phyloP scores from a whole-genome alignment of 306 rosid species.

The Castanopsis chinensis region DNA sequence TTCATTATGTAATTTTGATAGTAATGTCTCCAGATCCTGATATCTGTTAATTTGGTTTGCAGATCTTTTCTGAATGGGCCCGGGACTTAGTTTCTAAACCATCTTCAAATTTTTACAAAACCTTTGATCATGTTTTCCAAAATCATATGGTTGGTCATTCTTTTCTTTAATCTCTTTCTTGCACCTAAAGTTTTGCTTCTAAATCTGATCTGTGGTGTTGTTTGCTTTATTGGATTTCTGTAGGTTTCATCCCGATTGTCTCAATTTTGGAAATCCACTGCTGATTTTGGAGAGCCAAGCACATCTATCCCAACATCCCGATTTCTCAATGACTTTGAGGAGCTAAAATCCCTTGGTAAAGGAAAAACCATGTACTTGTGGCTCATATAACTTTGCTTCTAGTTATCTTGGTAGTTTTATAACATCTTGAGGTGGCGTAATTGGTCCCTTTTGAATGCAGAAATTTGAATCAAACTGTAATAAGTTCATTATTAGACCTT shows the following conservation, averaged over 20 bases:
- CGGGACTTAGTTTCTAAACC: slow-evolving; percentile 71
- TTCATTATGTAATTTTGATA: slow-evolving; percentile 20
- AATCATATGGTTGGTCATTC: slow-evolving; percentile 56
- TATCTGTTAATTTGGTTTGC: slow-evolving; percentile 31
- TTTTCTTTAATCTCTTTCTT: slow-evolving; percentile 17
- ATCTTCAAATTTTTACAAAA: slow-evolving; percentile 53
- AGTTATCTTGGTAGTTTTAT: neutral
- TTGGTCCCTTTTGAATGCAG: neutral
- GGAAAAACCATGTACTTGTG: slow-evolving; percentile 15
- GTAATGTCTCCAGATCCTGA: slow-evolving; percentile 31
- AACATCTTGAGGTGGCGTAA: neutral
- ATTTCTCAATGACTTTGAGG: slow-evolving; percentile 94
- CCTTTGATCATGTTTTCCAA: slow-evolving; percentile 57
- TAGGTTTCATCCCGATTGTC: slow-evolving; percentile 71
- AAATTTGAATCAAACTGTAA: neutral
- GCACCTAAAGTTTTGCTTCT: slow-evolving; percentile 17
- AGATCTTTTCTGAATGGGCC: slow-evolving; percentile 81
- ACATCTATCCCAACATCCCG: slow-evolving; percentile 68
- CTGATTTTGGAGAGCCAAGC: slow-evolving; percentile 64
- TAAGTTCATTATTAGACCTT: neutral
- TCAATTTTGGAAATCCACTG: slow-evolving; percentile 67
- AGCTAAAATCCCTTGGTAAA: slow-evolving; percentile 83
- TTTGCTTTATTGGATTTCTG: slow-evolving; percentile 18
- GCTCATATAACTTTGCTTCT: neutral
- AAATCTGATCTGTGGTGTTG: neutral